Evolutionary conservation across 305 asterid species (phyloP).

Genomic region (Fraxinus velutina): DNA sequence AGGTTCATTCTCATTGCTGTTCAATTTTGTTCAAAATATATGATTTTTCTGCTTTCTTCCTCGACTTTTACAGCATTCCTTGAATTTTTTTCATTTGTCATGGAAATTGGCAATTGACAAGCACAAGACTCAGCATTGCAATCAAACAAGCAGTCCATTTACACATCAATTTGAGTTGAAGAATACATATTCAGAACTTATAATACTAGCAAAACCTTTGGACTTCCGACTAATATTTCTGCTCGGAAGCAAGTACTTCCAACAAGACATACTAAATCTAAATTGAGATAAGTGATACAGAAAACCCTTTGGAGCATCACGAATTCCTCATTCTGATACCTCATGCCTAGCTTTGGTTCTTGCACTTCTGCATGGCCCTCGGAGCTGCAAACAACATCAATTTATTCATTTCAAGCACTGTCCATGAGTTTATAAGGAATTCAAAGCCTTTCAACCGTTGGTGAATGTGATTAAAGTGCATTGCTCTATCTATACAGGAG

Average conservation of each 20-base stretch:
- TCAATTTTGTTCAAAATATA: background rate
- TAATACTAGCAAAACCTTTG: constrained; percentile 29
- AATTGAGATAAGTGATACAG: constrained; percentile 22
- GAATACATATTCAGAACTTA: constrained; percentile 22
- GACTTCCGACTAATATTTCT: constrained; percentile 29
- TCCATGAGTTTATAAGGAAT: background rate
- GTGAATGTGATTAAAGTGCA: background rate
- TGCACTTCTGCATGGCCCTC: constrained; percentile 64
- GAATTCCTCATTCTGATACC: constrained; percentile 12
- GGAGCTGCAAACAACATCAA: constrained; percentile 57
- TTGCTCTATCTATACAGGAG: background rate
- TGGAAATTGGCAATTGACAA: constrained; percentile 16
- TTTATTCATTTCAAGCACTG: background rate
- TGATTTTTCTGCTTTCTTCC: background rate
- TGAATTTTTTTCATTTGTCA: background rate
- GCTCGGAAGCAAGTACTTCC: constrained; percentile 31
- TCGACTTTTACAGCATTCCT: background rate
- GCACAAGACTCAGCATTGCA: constrained; percentile 9
- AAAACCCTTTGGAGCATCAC: constrained; percentile 15
- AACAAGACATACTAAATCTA: constrained; percentile 32
- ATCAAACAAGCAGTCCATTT: constrained; percentile 25
- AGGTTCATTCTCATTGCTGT: background rate
- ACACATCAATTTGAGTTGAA: constrained; percentile 25
- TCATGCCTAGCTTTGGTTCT: constrained; percentile 43
- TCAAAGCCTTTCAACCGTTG: background rate